Evolutionary conservation across 176 grass and related monocot species (phyloP).

Genomic region (Avena atlantica): DNA sequence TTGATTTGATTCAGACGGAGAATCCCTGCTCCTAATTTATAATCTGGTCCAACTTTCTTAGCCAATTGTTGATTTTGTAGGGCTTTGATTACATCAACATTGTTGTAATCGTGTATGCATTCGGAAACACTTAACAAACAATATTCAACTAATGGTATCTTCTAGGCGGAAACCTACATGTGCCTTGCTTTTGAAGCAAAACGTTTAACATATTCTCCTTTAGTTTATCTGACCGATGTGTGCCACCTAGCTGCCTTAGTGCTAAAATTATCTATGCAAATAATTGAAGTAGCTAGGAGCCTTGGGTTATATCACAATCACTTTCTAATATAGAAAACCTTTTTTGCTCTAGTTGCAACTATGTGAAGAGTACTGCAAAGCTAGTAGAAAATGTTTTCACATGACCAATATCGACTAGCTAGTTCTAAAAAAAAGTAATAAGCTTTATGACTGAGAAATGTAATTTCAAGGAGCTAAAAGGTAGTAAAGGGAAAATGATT

Average conservation of each 20-base stretch:
- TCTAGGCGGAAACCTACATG: constrained; percentile 12
- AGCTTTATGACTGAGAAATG: neutral
- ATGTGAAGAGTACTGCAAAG: neutral
- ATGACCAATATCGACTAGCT: neutral
- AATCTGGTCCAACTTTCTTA: constrained; percentile 26
- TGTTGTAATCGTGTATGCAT: constrained; percentile 16
- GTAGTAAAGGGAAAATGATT: neutral
- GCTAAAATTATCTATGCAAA: neutral
- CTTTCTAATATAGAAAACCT: neutral
- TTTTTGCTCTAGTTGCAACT: neutral
- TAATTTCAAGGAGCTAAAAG: neutral
- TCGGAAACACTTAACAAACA: neutral
- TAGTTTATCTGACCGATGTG: neutral
- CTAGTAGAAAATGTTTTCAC: neutral
- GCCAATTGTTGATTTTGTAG: constrained; percentile 8
- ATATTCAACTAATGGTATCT: constrained; percentile 28
- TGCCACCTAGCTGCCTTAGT: neutral
- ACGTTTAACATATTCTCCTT: neutral
- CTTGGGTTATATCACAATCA: neutral
- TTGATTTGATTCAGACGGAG: constrained; percentile 3
- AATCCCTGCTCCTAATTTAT: constrained; percentile 25
- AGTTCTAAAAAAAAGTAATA: neutral
- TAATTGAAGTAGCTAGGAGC: neutral
- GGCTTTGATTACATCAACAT: constrained; percentile 41
- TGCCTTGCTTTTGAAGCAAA: constrained; percentile 48